Conservation (phyloP, 768 basidiomycete genomes). For the Pulveroboletus sp. region DNA sequence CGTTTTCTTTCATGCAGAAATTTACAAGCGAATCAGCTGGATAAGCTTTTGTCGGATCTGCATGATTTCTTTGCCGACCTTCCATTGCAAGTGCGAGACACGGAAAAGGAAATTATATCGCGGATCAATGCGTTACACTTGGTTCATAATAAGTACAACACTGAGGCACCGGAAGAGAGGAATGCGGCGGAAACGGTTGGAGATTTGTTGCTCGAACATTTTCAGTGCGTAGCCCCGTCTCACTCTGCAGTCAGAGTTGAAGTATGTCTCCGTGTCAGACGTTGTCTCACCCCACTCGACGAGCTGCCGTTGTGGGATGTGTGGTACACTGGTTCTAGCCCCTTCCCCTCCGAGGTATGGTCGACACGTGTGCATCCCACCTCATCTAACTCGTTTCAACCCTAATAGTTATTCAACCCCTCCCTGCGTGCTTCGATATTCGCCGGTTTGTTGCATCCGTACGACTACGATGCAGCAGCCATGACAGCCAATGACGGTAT, state of each 20-base stretch:
- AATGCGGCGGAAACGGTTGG: conserved; percentile 31
- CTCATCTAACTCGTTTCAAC: conserved; percentile 1
- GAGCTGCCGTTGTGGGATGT: conserved; percentile 56
- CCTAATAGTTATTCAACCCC: conserved; percentile 59
- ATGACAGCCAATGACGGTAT: conserved; percentile 7
- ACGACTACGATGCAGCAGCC: conserved; percentile 36
- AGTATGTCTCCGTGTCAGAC: conserved; percentile 29
- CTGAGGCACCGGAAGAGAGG: conserved; percentile 14
- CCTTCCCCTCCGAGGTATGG: conserved; percentile 65
- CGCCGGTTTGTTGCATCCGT: conserved; percentile 56
- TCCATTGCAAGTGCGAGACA: conserved; percentile 27
- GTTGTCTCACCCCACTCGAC: conserved; percentile 43
- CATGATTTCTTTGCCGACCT: conserved; percentile 35
- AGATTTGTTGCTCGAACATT: conserved; percentile 47
- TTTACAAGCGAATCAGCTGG: conserved; percentile 32
- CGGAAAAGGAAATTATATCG: conserved; percentile 33
- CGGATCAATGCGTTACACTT: conserved; percentile 20
- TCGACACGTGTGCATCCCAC: background rate
- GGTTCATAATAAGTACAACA: conserved; percentile 14
- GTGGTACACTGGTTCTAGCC: conserved; percentile 64
- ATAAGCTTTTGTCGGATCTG: conserved; percentile 38
- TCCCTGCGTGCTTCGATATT: conserved; percentile 58
- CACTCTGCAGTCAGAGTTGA: background rate
- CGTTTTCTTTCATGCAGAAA: conserved; percentile 31
- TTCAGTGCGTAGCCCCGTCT: conserved; percentile 37